Conservation (phyloP, 176 grass and related monocot genomes). For the Avena sativa region DNA sequence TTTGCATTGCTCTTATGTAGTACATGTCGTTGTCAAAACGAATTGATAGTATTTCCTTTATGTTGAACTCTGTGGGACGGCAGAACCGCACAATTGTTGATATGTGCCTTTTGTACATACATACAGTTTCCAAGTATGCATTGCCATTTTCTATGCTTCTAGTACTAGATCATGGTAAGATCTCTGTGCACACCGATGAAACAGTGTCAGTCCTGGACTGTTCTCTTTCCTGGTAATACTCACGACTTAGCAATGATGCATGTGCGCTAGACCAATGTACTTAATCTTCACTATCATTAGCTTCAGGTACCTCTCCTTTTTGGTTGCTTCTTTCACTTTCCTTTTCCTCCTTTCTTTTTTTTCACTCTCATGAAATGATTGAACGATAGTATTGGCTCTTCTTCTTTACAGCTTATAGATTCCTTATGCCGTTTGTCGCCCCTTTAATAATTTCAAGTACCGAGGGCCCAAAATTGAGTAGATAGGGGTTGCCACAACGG, state of each 20-base stretch:
- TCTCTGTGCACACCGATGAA: neutral
- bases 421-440: slow-evolving; percentile 27
- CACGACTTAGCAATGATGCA: neutral
- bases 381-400: slow-evolving; percentile 40
- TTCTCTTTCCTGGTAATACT: neutral
- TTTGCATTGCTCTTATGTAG: neutral
- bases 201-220: neutral
- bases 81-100: neutral
- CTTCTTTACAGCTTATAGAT: slow-evolving; percentile 60
- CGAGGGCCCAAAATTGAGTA: slow-evolving; percentile 24
- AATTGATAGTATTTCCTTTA: no score
- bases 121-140: neutral
- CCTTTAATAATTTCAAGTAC: slow-evolving; percentile 57
- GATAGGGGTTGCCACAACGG: slow-evolving; percentile 27
- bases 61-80: neutral
- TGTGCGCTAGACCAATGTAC: slow-evolving; percentile 26
- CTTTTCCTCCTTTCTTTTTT: neutral
- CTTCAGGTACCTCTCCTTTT: slow-evolving; percentile 5
- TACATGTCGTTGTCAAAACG: no score
- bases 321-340: neutral
- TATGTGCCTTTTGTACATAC: neutral
- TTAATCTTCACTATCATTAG: slow-evolving; percentile 22
- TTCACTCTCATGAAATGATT: slow-evolving; percentile 45
- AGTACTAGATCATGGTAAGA: neutral
- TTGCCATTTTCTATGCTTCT: neutral